A percentile compares a stretch with the other conserved stretches of the same genome.
phyloP scores from a whole-genome alignment of 164 flowering plant genomes.

The Stephania yunnanensis region DNA sequence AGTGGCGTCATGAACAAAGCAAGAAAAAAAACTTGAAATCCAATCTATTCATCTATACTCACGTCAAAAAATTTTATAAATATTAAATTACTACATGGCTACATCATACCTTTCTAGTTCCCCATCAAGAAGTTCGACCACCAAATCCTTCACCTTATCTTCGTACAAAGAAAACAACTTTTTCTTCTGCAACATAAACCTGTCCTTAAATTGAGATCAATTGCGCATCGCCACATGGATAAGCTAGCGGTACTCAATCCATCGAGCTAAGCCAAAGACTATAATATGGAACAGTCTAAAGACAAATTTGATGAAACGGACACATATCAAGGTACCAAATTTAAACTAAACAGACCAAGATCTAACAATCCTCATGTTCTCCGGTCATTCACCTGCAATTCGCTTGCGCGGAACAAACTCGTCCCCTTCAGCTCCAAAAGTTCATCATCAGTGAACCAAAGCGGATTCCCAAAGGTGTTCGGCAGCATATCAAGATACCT shows the following conservation, averaged over 20 bases:
- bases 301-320: neutral
- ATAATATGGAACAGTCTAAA: neutral
- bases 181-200: conserved; percentile 65
- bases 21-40: neutral
- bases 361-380: neutral
- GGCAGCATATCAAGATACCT: conserved; percentile 98
- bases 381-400: conserved; percentile 54
- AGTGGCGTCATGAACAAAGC: neutral
- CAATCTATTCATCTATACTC: neutral
- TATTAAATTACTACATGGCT: neutral
- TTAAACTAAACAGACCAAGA: neutral
- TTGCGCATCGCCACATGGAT: conserved; percentile 1
- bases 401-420: conserved; percentile 62
- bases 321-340: neutral
- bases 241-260: neutral
- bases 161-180: conserved; percentile 52
- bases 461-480: conserved; percentile 71
- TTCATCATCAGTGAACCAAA: conserved; percentile 89
- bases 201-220: conserved; percentile 10
- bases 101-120: conserved; percentile 22
- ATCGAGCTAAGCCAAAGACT: neutral
- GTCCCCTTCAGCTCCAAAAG: conserved; percentile 83
- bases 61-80: neutral
- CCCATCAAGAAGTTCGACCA: conserved; percentile 59
- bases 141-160: conserved; percentile 71